Evolutionary conservation across 306 rosid species (phyloP).

Genomic region (Dalbergia cochinchinensis): DNA sequence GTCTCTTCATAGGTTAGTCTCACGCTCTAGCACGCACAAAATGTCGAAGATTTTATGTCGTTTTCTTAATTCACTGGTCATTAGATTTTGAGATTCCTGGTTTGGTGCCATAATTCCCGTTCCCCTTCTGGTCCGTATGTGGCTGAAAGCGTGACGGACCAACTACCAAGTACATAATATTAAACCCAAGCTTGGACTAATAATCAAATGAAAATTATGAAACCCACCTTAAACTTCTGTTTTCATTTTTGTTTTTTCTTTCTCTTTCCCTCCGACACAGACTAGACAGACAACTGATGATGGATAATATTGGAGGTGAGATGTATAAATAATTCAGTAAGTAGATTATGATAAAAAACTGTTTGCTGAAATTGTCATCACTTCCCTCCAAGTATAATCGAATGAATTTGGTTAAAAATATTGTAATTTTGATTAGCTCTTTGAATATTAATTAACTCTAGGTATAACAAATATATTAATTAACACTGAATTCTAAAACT

Average conservation of each 20-base stretch:
- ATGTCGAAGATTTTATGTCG: slow-evolving; percentile 43
- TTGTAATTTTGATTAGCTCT: not conserved
- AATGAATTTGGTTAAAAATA: not conserved
- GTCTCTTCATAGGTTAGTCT: not conserved
- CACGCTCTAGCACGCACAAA: not conserved
- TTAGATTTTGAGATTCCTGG: slow-evolving; percentile 41
- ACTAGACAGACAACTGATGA: not conserved
- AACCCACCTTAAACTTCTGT: slow-evolving; percentile 5
- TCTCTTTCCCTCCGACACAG: slow-evolving; percentile 6
- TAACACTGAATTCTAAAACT: too few species aligned
- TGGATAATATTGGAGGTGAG: not conserved
- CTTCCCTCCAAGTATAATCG: not conserved
- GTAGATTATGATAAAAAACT: not conserved
- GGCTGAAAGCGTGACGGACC: slow-evolving; percentile 44
- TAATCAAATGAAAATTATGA: slow-evolving; percentile 31
- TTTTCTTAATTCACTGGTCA: slow-evolving; percentile 12
- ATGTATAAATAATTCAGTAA: not conserved
- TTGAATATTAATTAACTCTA: too few species aligned
- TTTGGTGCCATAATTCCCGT: slow-evolving; percentile 64
- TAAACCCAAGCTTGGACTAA: slow-evolving; percentile 6
- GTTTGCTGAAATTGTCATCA: not conserved
- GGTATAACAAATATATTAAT: too few species aligned
- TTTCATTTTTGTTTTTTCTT: not conserved
- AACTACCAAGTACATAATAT: slow-evolving; percentile 45
- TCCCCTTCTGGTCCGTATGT: slow-evolving; percentile 25